These are phyloP conservation scores for Dentipellis sp. DNA, from an alignment of 768 basidiomycete genomes.

Conservation along the genomic window DNA sequence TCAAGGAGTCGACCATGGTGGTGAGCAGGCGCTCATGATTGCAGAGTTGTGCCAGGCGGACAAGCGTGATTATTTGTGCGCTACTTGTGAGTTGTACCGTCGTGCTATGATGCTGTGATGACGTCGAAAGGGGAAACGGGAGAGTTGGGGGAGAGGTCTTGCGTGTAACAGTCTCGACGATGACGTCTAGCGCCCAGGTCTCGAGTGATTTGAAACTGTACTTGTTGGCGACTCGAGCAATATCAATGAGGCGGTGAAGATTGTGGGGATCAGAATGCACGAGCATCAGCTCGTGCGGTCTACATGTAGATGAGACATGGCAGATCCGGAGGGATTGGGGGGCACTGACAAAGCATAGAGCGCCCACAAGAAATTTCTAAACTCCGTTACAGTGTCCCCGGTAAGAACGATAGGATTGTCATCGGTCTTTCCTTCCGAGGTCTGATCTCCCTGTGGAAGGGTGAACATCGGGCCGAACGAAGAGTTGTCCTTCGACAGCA, in stretches of 20 bases:
- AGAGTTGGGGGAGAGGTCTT: slow-evolving; percentile 45
- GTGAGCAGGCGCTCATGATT: slow-evolving; percentile 48
- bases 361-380: slow-evolving; percentile 66
- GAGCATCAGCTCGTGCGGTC: slow-evolving; percentile 52
- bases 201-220: slow-evolving; percentile 69
- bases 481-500: slow-evolving; percentile 50
- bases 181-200: slow-evolving; percentile 67
- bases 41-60: slow-evolving; percentile 62
- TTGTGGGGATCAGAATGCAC: slow-evolving; percentile 40
- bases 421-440: slow-evolving; percentile 53
- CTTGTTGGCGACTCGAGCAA: slow-evolving; percentile 61
- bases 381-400: slow-evolving; percentile 58
- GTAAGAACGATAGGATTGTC: slow-evolving; percentile 52
- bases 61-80: slow-evolving; percentile 24
- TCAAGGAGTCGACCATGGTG: slow-evolving; percentile 50
- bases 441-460: slow-evolving; percentile 46
- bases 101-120: slow-evolving; percentile 9
- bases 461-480: slow-evolving; percentile 60
- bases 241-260: slow-evolving; percentile 46
- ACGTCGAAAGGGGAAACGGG: slow-evolving; percentile 25
- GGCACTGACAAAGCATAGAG: slow-evolving; percentile 61
- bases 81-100: slow-evolving; percentile 12
- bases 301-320: slow-evolving; percentile 17
- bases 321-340: not conserved
- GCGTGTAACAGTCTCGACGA: slow-evolving; percentile 56